These are phyloP conservation scores for Fusarium aywerte DNA, from an alignment of 2,329 filamentous ascomycete genomes.

Conservation along the genomic window DNA sequence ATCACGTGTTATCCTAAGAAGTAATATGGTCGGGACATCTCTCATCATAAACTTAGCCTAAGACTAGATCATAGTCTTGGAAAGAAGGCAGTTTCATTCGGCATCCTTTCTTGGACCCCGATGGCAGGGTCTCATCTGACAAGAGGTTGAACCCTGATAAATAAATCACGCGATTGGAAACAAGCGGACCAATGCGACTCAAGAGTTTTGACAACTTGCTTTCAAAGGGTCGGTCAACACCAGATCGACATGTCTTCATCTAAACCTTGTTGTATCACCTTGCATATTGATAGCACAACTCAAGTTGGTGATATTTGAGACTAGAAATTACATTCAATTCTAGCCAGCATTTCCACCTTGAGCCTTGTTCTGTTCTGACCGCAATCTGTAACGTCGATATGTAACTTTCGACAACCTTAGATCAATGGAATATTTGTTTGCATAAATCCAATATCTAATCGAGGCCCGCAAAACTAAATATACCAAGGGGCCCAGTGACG, in stretches of 20 bases:
- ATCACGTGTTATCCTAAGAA: neutral
- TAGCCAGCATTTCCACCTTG: neutral
- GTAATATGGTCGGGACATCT: neutral
- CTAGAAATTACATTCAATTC: neutral
- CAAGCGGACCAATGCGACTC: constrained; percentile 19
- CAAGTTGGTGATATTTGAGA: neutral
- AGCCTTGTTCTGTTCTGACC: too few species aligned
- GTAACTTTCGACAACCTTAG: neutral
- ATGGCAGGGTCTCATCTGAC: constrained; percentile 9
- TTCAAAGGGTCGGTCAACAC: constrained; percentile 26
- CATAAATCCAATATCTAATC: neutral
- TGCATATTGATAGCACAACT: constrained; percentile 11
- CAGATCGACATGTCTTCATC: constrained; percentile 32
- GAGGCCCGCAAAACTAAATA: neutral
- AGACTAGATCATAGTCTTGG: neutral
- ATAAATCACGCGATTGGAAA: constrained; percentile 9
- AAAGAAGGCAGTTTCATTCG: neutral
- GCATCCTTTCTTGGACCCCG: neutral
- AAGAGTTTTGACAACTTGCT: constrained; percentile 17
- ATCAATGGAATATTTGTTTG: neutral
- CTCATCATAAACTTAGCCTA: neutral
- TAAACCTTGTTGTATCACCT: constrained; percentile 17
- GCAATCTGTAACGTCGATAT: neutral
- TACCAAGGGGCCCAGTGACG: constrained; percentile 32
- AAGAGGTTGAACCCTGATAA: neutral